Percentiles rank a stretch among this genome's conserved stretches.
Evolutionary conservation across 768 basidiomycete genomes (phyloP).

Genomic region (Phaeotremella fagi): DNA sequence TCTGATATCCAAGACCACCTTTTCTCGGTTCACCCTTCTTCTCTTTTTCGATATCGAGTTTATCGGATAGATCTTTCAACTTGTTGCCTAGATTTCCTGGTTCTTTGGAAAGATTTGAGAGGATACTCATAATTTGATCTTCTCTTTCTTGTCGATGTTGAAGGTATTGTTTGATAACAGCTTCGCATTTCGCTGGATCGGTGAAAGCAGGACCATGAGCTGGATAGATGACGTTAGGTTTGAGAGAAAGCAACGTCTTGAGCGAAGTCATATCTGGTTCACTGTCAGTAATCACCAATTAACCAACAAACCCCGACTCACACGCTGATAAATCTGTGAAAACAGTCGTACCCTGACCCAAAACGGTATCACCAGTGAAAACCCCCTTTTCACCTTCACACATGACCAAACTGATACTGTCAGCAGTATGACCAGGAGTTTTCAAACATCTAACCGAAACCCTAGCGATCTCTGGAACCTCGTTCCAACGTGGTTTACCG

Average conservation of each 20-base stretch:
- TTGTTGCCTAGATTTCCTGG: background rate
- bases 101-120: constrained; percentile 2
- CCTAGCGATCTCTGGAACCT: constrained; percentile 33
- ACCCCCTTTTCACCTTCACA: constrained; percentile 62
- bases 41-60: background rate
- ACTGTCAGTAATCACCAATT: background rate
- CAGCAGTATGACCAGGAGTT: constrained; percentile 84
- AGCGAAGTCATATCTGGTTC: constrained; percentile 43
- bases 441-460: constrained; percentile 63
- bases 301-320: constrained; percentile 12
- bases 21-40: background rate
- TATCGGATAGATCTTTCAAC: background rate
- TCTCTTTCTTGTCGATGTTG: constrained; percentile 77
- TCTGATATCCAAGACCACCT: background rate
- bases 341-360: constrained; percentile 84
- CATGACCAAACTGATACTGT: constrained; percentile 73
- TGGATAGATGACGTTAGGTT: constrained; percentile 61
- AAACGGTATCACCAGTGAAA: constrained; percentile 84
- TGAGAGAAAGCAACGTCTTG: constrained; percentile 32
- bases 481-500: constrained; percentile 38
- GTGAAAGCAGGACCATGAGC: constrained; percentile 77
- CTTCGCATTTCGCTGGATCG: constrained; percentile 53
- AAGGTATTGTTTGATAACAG: constrained; percentile 67
- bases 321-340: constrained; percentile 74
- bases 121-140: constrained; percentile 59